These are phyloP conservation scores for Rhododendron ovatum DNA, from an alignment of 148 eudicot species.

Conservation along the genomic window DNA sequence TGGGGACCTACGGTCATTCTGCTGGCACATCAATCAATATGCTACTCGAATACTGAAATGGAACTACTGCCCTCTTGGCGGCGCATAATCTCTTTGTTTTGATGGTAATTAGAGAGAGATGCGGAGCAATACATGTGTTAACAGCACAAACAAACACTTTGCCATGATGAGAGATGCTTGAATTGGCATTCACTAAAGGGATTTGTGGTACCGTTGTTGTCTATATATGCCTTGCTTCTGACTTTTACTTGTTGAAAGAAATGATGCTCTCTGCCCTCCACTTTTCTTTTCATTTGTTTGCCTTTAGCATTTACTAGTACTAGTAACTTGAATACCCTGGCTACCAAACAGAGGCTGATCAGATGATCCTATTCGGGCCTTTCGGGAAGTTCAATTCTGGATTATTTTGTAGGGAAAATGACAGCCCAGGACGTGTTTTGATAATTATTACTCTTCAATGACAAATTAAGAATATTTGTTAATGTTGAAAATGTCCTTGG, in stretches of 20 bases:
- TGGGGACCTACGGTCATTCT: neutral
- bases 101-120: neutral
- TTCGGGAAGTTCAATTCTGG: neutral
- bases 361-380: neutral
- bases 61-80: neutral
- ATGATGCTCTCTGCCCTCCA: neutral
- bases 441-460: no score
- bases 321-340: neutral
- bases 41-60: neutral
- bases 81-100: neutral
- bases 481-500: no score
- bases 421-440: no score
- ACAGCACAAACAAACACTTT: neutral
- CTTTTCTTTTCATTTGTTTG: neutral
- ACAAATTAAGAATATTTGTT: no score
- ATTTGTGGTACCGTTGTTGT: neutral
- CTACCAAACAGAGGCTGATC: neutral
- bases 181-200: constrained; percentile 21
- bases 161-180: constrained; percentile 9
- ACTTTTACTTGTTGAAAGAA: constrained; percentile 2
- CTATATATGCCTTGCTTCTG: neutral
- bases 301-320: neutral
- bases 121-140: neutral
- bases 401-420: neutral
- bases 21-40: neutral